These are phyloP conservation scores for Echites panduratus DNA, from an alignment of 257 asterid genomes.

Conservation along the genomic window DNA sequence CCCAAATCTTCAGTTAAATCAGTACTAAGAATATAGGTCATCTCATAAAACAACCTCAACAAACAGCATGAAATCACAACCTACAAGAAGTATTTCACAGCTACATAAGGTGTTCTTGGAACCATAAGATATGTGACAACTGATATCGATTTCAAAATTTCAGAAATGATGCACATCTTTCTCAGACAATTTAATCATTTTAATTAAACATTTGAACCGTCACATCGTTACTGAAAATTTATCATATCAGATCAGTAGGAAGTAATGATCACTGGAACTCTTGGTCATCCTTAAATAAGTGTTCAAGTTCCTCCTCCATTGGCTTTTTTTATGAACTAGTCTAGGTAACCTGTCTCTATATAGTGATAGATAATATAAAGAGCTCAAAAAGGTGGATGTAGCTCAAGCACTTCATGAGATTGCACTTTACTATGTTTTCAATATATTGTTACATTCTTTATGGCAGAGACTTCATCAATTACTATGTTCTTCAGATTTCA, in stretches of 20 bases:
- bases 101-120: not conserved
- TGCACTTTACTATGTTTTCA: too few relatives aligned
- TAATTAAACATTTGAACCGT: not conserved
- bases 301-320: not conserved
- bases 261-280: not conserved
- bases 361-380: too few relatives aligned
- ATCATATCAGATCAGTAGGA: not conserved
- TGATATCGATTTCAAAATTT: not conserved
- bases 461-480: too few relatives aligned
- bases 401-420: too few relatives aligned
- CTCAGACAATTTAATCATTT: not conserved
- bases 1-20: not conserved
- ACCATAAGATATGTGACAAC: not conserved
- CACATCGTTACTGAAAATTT: not conserved
- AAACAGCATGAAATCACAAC: not conserved
- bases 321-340: not conserved
- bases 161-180: not conserved
- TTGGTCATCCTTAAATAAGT: too few relatives aligned
- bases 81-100: not conserved
- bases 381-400: too few relatives aligned
- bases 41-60: not conserved
- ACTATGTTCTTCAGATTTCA: too few relatives aligned
- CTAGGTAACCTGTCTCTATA: not conserved
- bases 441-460: too few relatives aligned
- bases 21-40: not conserved